Conservation (phyloP, 1,284 basidiomycete species). For the Ganoderma meredithae region DNA sequence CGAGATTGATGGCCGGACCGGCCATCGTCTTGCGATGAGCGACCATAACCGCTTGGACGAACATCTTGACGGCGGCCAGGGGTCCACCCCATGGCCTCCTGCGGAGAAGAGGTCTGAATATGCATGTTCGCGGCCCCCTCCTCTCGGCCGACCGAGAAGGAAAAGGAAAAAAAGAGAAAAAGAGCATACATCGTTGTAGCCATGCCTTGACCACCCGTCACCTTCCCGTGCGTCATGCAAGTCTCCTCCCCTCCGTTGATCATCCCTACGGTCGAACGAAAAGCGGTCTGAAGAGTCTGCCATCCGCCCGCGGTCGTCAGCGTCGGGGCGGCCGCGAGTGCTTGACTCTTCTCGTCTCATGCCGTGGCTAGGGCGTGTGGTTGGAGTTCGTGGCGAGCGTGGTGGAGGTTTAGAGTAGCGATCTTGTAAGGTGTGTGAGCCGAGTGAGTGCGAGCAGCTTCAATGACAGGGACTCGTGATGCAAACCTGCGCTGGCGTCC, state of each 20-base stretch:
- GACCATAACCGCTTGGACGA: slow-evolving; percentile 43
- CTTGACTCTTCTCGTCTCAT: slow-evolving; percentile 58
- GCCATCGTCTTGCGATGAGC: slow-evolving; percentile 49
- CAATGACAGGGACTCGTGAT: slow-evolving; percentile 53
- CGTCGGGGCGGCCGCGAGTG: slow-evolving; percentile 56
- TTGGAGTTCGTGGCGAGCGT: slow-evolving; percentile 43
- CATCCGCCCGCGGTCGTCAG: slow-evolving; percentile 57
- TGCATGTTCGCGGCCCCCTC: slow-evolving; percentile 53
- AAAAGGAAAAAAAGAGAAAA: slow-evolving; percentile 41
- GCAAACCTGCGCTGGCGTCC: slow-evolving; percentile 47
- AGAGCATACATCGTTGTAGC: slow-evolving; percentile 30
- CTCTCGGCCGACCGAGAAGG: slow-evolving; percentile 55
- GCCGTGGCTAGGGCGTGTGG: slow-evolving; percentile 41
- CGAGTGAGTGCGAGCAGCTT: slow-evolving; percentile 45
- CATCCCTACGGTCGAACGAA: slow-evolving; percentile 56
- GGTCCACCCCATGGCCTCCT: slow-evolving; percentile 45
- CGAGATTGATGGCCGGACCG: slow-evolving; percentile 35
- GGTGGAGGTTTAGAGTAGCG: slow-evolving; percentile 50
- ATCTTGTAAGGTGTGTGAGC: slow-evolving; percentile 55
- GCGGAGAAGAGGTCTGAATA: slow-evolving; percentile 48
- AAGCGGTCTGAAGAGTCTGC: slow-evolving; percentile 59
- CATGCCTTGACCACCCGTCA: slow-evolving; percentile 32
- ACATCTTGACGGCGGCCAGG: slow-evolving; percentile 49
- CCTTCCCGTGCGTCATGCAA: slow-evolving; percentile 27
- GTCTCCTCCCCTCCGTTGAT: slow-evolving; percentile 33